Evolutionary conservation across 2,329 filamentous ascomycete species (phyloP).

Genomic region (Colletotrichum gigasporum): DNA sequence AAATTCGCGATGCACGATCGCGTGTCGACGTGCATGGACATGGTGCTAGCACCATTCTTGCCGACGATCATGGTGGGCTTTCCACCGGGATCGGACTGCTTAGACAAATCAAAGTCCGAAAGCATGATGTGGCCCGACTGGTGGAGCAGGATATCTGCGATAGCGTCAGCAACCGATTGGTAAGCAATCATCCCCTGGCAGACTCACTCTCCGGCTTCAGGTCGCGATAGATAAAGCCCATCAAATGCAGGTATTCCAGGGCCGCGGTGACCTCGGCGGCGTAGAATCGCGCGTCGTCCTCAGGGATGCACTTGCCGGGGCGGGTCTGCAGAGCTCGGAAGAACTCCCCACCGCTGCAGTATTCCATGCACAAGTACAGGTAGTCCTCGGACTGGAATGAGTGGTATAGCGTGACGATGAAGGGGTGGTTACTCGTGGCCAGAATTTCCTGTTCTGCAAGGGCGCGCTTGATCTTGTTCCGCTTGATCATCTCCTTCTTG

Average conservation of each 20-base stretch:
- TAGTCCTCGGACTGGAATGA: slow-evolving; percentile 99
- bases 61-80: slow-evolving; percentile 98
- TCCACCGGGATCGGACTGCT: slow-evolving; percentile 95
- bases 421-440: slow-evolving; percentile 97
- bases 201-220: slow-evolving; percentile 94
- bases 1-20: slow-evolving; percentile 99
- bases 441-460: slow-evolving; percentile 98
- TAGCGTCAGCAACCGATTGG: slow-evolving; percentile 25
- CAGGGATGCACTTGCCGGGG: slow-evolving; percentile 95
- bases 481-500: slow-evolving; percentile 99
- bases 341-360: slow-evolving; percentile 98
- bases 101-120: slow-evolving; percentile 97
- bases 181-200: neutral
- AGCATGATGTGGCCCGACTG: slow-evolving; percentile 99
- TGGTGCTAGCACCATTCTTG: slow-evolving; percentile 86
- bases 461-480: slow-evolving; percentile 99
- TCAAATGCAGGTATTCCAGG: slow-evolving; percentile 94
- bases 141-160: slow-evolving; percentile 89
- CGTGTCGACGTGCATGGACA: slow-evolving; percentile 94
- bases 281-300: slow-evolving; percentile 97
- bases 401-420: slow-evolving; percentile 98
- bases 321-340: slow-evolving; percentile 96
- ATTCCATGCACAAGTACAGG: slow-evolving; percentile 99
- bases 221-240: slow-evolving; percentile 99
- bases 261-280: slow-evolving; percentile 97